A percentile compares a stretch with the other conserved stretches of the same genome.
Evolutionary conservation across 768 basidiomycete genomes (phyloP).

Genomic region (Grammothele lineata): DNA sequence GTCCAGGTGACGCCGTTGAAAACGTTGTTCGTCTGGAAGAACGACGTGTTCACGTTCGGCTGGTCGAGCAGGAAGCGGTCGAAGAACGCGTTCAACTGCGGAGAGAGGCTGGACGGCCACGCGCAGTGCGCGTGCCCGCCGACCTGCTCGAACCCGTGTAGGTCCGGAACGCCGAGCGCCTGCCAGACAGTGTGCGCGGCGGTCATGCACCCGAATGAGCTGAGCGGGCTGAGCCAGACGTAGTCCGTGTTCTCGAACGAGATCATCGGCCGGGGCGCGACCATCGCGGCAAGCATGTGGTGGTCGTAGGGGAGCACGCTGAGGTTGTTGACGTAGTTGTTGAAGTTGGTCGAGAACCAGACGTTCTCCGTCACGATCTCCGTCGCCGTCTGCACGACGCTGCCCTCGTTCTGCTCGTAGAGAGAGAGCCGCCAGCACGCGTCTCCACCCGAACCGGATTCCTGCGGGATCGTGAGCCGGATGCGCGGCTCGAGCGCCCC

Average conservation of each 20-base stretch:
- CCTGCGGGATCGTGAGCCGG: slow-evolving; percentile 57
- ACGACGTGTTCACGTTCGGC: slow-evolving; percentile 40
- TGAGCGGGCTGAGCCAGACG: slow-evolving; percentile 52
- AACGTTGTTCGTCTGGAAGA: slow-evolving; percentile 39
- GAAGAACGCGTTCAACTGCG: slow-evolving; percentile 48
- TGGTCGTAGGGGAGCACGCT: slow-evolving; percentile 54
- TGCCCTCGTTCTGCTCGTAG: slow-evolving; percentile 39
- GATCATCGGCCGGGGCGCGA: slow-evolving; percentile 52
- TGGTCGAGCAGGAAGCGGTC: slow-evolving; percentile 51
- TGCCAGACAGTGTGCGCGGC: slow-evolving; percentile 47
- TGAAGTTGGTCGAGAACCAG: slow-evolving; percentile 53
- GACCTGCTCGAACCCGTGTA: slow-evolving; percentile 50
- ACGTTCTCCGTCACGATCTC: slow-evolving; percentile 61
- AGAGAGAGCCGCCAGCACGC: slow-evolving; percentile 60
- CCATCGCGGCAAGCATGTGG: slow-evolving; percentile 49
- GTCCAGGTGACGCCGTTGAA: slow-evolving; percentile 37
- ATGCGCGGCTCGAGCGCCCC: slow-evolving; percentile 58
- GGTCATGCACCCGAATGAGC: slow-evolving; percentile 47
- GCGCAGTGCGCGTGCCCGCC: slow-evolving; percentile 53
- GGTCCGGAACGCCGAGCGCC: slow-evolving; percentile 42
- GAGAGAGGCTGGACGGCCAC: slow-evolving; percentile 45
- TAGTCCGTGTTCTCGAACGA: slow-evolving; percentile 53
- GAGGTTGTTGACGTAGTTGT: slow-evolving; percentile 42
- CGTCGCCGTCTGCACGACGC: slow-evolving; percentile 46
- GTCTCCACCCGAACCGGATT: slow-evolving; percentile 57